Percentiles rank a stretch among this genome's conserved stretches.
phyloP scores from a whole-genome alignment of 2,329 filamentous ascomycete genomes.

The Epichloe glyceriae region DNA sequence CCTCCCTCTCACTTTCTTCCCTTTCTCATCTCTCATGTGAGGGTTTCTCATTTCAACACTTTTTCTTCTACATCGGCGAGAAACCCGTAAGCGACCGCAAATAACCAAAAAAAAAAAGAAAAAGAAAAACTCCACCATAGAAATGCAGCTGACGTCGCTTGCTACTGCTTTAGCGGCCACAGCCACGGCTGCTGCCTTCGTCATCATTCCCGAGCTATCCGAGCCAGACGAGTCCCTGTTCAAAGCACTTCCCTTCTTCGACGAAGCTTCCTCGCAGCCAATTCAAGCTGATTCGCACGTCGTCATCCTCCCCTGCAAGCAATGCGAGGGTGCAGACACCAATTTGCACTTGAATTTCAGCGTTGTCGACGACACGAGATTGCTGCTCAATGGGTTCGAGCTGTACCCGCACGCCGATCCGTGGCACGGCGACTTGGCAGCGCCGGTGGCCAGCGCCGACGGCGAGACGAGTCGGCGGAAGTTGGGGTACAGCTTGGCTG shows the following conservation, averaged over 20 bases:
- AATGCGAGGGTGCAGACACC: constrained; percentile 34
- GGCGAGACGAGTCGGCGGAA: constrained; percentile 22
- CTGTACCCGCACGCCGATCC: constrained; percentile 43
- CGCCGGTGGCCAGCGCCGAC: constrained; percentile 30
- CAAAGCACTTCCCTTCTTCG: constrained; percentile 25
- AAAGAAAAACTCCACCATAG: constrained; percentile 8
- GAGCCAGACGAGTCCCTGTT: constrained; percentile 29
- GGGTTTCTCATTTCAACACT: background rate
- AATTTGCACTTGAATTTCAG: constrained; percentile 41
- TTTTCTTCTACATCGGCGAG: background rate
- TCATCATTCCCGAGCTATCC: constrained; percentile 39
- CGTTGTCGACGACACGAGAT: constrained; percentile 33
- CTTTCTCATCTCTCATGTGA: background rate
- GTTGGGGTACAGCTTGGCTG: constrained; percentile 37
- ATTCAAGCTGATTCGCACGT: constrained; percentile 21
- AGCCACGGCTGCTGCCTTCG: constrained; percentile 30
- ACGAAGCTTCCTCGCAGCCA: constrained; percentile 25
- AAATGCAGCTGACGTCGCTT: constrained; percentile 20
- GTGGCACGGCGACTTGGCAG: constrained; percentile 29
- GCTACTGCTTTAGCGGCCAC: constrained; percentile 20
- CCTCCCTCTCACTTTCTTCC: background rate
- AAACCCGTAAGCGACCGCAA: no score
- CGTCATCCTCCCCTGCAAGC: constrained; percentile 38
- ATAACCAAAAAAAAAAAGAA: no score
- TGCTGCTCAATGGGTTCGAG: constrained; percentile 47